Percentiles rank a stretch among this genome's conserved stretches.
Conservation (phyloP, 345 rosid species). For the Clausena lansium region DNA sequence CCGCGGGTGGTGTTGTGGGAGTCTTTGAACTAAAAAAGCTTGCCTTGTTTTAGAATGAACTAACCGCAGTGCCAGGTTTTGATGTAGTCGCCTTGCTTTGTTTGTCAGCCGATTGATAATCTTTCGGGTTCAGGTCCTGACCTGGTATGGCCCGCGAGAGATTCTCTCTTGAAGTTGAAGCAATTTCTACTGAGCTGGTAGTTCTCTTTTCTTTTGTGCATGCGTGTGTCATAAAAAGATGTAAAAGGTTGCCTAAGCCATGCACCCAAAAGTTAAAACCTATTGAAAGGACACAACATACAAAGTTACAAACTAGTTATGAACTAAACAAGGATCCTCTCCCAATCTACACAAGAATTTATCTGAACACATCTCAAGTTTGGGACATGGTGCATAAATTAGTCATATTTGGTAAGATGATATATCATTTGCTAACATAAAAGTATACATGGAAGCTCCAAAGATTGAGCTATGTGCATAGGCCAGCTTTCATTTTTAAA, state of each 20-base stretch:
- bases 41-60: slow-evolving; percentile 75
- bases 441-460: neutral
- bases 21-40: slow-evolving; percentile 81
- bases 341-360: no score
- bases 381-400: neutral
- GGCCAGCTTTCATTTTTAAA: neutral
- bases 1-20: slow-evolving; percentile 35
- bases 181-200: no score
- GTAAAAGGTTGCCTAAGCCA: no score
- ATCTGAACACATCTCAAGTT: neutral
- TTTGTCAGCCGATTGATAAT: slow-evolving; percentile 68
- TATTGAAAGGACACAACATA: no score
- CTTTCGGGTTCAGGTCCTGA: slow-evolving; percentile 63
- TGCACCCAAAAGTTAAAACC: no score
- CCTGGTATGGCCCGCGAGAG: slow-evolving; percentile 63
- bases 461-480: neutral
- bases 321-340: no score
- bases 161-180: slow-evolving; percentile 41
- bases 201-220: no score
- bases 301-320: neutral
- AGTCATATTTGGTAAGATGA: neutral
- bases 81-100: slow-evolving; percentile 77
- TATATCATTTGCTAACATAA: neutral
- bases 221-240: no score
- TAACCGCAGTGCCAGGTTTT: slow-evolving; percentile 82